Evolutionary conservation across 2,329 filamentous ascomycete species (phyloP).

Genomic region (Colletotrichum lini): DNA sequence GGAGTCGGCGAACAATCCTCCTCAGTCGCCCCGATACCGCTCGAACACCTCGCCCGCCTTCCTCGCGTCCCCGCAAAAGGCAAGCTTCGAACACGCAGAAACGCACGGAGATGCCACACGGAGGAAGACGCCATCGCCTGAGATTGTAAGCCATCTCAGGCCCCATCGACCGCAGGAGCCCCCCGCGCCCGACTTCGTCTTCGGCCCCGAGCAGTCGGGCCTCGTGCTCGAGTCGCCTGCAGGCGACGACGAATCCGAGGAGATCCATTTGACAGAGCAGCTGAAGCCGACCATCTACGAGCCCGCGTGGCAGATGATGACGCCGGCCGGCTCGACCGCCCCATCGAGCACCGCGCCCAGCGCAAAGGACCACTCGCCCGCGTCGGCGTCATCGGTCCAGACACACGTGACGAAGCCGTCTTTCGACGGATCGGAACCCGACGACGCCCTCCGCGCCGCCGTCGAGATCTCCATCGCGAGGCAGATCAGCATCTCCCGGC

Average conservation of each 20-base stretch:
- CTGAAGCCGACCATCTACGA: conserved; percentile 56
- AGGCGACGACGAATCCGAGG: conserved; percentile 45
- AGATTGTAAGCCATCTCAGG: neutral
- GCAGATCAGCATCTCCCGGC: conserved; percentile 75
- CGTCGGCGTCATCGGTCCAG: conserved; percentile 52
- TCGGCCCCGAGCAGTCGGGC: conserved; percentile 53
- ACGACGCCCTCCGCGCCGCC: conserved; percentile 64
- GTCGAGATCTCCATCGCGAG: conserved; percentile 78
- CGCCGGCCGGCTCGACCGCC: conserved; percentile 50
- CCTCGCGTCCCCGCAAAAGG: conserved; percentile 59
- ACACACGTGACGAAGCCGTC: conserved; percentile 53
- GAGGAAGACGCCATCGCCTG: conserved; percentile 17
- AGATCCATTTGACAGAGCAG: conserved; percentile 48
- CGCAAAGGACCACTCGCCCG: conserved; percentile 50
- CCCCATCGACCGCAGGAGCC: conserved; percentile 4
- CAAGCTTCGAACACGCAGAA: conserved; percentile 50
- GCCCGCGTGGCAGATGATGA: conserved; percentile 65
- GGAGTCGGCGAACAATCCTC: conserved; percentile 43
- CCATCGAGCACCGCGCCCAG: conserved; percentile 46
- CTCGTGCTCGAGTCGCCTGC: conserved; percentile 60
- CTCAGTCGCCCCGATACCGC: conserved; percentile 58
- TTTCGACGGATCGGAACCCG: conserved; percentile 54
- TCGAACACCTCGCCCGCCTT: conserved; percentile 70
- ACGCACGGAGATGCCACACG: conserved; percentile 11
- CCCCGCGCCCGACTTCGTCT: conserved; percentile 44